Conservation (phyloP, 495 filamentous ascomycete genomes). For the Elasticomyces elasticus region DNA sequence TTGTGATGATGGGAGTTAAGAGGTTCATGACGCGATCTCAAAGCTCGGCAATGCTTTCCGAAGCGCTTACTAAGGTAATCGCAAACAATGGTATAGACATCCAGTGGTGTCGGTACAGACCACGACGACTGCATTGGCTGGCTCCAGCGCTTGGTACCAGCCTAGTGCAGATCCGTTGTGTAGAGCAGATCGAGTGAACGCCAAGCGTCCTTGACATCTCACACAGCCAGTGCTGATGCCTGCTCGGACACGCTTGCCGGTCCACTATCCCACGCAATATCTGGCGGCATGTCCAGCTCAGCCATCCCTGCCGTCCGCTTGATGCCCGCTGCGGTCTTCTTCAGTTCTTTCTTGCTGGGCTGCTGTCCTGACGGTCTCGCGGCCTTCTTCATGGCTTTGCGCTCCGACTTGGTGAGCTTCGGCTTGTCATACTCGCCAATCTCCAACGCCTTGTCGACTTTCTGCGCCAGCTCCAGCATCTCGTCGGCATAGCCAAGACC, state of each 20-base stretch:
- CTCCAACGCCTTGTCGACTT: constrained; percentile 54
- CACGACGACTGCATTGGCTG: not conserved
- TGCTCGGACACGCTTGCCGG: constrained; percentile 14
- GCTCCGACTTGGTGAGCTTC: constrained; percentile 42
- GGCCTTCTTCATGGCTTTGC: constrained; percentile 43
- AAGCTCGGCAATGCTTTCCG: no score
- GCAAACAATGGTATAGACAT: no score
- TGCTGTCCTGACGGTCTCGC: not conserved
- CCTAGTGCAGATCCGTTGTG: not conserved
- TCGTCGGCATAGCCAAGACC: constrained; percentile 49
- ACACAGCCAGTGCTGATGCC: constrained; percentile 9
- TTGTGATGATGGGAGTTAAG: no score
- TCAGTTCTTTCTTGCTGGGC: not conserved
- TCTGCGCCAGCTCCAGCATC: constrained; percentile 46
- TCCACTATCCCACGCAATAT: constrained; percentile 9
- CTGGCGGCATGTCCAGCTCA: constrained; percentile 19
- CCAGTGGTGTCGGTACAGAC: not conserved
- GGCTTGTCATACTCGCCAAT: constrained; percentile 35
- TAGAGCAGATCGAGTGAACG: not conserved
- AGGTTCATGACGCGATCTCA: no score
- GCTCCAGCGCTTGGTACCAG: constrained; percentile 9
- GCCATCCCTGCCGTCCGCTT: constrained; percentile 19
- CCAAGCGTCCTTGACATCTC: not conserved
- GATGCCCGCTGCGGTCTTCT: constrained; percentile 12
- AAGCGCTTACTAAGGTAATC: no score